A percentile compares a stretch with the other conserved stretches of the same genome.
Evolutionary conservation across 192 early-diverging fungal species (phyloP).

Genomic region (Dispira simplex): DNA sequence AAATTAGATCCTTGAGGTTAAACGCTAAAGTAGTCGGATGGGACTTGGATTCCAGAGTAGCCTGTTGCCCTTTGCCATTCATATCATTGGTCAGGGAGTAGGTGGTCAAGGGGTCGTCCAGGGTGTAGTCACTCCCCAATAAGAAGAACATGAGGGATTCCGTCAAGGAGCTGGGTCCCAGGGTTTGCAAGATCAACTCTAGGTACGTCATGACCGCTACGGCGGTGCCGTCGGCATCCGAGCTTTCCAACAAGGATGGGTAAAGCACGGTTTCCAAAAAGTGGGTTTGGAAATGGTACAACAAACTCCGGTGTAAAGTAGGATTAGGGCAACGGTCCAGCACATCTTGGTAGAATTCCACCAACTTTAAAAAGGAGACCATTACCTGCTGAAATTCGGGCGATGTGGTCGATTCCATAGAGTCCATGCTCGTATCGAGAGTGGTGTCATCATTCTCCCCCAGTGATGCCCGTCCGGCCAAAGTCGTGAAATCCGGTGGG

Average conservation of each 20-base stretch:
- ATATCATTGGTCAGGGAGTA: not conserved
- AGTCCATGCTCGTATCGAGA: constrained; percentile 9
- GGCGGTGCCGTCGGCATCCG: constrained; percentile 82
- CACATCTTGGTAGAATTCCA: constrained; percentile 61
- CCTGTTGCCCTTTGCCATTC: not conserved
- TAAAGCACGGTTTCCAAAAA: constrained; percentile 81
- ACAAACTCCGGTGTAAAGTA: constrained; percentile 29
- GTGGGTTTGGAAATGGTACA: constrained; percentile 50
- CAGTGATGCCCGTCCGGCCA: constrained; percentile 2
- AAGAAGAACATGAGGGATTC: constrained; percentile 63
- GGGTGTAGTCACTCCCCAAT: constrained; percentile 44
- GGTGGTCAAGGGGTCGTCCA: constrained; percentile 11
- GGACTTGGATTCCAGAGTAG: not conserved
- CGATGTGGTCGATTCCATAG: constrained; percentile 37
- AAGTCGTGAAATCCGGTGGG: not conserved
- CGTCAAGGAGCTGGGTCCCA: constrained; percentile 60
- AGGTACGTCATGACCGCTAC: constrained; percentile 83
- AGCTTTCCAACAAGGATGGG: constrained; percentile 69
- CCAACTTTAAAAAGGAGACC: constrained; percentile 44
- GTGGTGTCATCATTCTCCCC: not conserved
- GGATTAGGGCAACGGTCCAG: constrained; percentile 50
- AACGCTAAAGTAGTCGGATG: constrained; percentile 20
- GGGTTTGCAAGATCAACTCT: constrained; percentile 57
- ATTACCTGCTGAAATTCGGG: constrained; percentile 46
- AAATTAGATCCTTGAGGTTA: constrained; percentile 65